A percentile compares a stretch with the other conserved stretches of the same genome.
These are phyloP conservation scores for Rhizophora apiculata DNA, from an alignment of 345 rosid species.

Conservation along the genomic window DNA sequence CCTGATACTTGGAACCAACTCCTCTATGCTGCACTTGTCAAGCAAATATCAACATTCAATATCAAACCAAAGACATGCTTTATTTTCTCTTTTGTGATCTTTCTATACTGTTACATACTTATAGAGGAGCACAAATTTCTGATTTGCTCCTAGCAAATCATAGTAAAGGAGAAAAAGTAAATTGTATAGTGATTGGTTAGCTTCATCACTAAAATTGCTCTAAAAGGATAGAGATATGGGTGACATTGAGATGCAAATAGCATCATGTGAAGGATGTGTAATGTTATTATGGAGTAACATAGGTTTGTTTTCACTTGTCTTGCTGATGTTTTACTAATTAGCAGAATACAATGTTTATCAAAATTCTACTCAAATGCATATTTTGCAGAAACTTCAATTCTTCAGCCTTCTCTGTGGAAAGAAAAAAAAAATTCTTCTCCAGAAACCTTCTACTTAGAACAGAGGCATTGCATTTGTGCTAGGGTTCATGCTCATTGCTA, in stretches of 20 bases:
- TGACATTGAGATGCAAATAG: no score
- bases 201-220: no score
- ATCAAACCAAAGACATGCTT: background rate
- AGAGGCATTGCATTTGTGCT: background rate
- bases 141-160: constrained; percentile 7
- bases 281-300: background rate
- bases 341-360: no score
- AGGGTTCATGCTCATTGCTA: background rate
- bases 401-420: background rate
- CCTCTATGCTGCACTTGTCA: constrained; percentile 67
- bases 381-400: background rate
- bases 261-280: background rate
- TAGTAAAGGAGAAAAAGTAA: constrained; percentile 22
- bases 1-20: constrained; percentile 98
- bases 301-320: background rate
- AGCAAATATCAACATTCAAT: constrained; percentile 30
- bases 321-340: no score
- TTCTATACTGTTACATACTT: constrained; percentile 18
- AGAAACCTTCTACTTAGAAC: background rate
- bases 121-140: constrained; percentile 6
- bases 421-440: background rate
- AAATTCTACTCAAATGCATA: background rate
- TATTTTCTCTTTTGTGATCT: background rate
- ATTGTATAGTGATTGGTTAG: constrained; percentile 35
- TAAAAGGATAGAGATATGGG: no score